Conservation (phyloP, 305 asterid species). For the Fraxinus platypoda region DNA sequence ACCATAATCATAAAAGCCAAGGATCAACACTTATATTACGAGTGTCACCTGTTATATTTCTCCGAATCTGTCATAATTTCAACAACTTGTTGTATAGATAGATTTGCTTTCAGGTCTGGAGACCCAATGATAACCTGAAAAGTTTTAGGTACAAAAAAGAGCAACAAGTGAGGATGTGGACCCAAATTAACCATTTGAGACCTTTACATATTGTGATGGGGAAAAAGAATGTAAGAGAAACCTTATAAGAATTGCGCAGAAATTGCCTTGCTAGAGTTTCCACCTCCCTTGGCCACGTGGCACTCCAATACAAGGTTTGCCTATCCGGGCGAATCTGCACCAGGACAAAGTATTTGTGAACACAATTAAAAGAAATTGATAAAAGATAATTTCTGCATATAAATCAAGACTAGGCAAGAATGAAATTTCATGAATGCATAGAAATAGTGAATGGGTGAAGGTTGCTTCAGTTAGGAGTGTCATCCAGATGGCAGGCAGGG, state of each 20-base stretch:
- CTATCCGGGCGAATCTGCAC: constrained; percentile 90
- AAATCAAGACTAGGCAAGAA: background rate
- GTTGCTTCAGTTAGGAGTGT: background rate
- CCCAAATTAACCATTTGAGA: background rate
- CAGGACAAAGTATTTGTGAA: background rate
- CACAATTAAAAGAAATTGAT: background rate
- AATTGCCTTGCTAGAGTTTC: constrained; percentile 84
- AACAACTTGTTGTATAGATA: constrained; percentile 70
- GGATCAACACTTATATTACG: background rate
- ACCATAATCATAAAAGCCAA: background rate
- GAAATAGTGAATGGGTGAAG: background rate
- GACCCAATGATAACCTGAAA: constrained; percentile 84
- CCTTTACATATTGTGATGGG: constrained; percentile 10
- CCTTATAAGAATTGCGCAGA: constrained; percentile 81
- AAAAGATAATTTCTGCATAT: background rate
- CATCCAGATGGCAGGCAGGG: background rate
- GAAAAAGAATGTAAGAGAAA: constrained; percentile 26
- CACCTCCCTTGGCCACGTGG: constrained; percentile 97
- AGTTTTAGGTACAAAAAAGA: background rate
- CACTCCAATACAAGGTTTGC: constrained; percentile 97
- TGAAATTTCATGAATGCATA: background rate
- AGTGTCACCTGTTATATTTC: constrained; percentile 75
- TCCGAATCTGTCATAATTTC: constrained; percentile 78
- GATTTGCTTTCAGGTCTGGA: constrained; percentile 75
- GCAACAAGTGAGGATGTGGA: background rate